A percentile compares a stretch with the other conserved stretches of the same genome.
phyloP scores from a whole-genome alignment of 2,329 filamentous ascomycete species.

The Septoria linicola region DNA sequence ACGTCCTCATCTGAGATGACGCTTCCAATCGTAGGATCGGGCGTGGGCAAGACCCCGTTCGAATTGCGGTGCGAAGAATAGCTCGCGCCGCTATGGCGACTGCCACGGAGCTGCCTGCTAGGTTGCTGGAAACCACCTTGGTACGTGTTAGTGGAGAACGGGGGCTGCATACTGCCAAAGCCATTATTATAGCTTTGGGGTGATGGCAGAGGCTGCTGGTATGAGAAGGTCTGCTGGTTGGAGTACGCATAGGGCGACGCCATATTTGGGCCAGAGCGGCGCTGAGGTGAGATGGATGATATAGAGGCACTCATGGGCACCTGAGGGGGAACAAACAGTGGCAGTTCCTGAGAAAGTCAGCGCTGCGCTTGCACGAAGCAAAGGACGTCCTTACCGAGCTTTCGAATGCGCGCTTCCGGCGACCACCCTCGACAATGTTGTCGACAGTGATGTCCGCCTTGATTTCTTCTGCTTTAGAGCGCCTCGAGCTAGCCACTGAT shows the following conservation, averaged over 20 bases:
- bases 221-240: conserved; percentile 76
- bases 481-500: conserved; percentile 69
- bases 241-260: conserved; percentile 72
- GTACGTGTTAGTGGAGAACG: conserved; percentile 29
- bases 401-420: conserved; percentile 88
- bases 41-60: conserved; percentile 75
- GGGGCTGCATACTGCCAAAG: conserved; percentile 24
- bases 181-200: conserved; percentile 66
- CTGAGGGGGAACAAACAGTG: conserved; percentile 89
- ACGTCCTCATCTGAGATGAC: conserved; percentile 98
- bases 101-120: conserved; percentile 60
- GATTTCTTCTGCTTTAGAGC: conserved; percentile 77
- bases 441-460: conserved; percentile 97
- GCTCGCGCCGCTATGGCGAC: conserved; percentile 43
- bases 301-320: conserved; percentile 94
- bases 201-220: conserved; percentile 75
- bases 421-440: conserved; percentile 95
- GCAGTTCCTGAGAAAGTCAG: conserved; percentile 70
- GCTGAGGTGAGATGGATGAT: conserved; percentile 90
- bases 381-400: conserved; percentile 75
- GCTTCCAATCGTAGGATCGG: conserved; percentile 94
- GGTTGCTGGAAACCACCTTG: conserved; percentile 27
- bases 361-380: conserved; percentile 3
- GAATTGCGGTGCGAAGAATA: conserved; percentile 45
- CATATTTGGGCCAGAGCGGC: conserved; percentile 71